Conservation (phyloP, 768 basidiomycete species). For the Dacryopinax primogenitus region DNA sequence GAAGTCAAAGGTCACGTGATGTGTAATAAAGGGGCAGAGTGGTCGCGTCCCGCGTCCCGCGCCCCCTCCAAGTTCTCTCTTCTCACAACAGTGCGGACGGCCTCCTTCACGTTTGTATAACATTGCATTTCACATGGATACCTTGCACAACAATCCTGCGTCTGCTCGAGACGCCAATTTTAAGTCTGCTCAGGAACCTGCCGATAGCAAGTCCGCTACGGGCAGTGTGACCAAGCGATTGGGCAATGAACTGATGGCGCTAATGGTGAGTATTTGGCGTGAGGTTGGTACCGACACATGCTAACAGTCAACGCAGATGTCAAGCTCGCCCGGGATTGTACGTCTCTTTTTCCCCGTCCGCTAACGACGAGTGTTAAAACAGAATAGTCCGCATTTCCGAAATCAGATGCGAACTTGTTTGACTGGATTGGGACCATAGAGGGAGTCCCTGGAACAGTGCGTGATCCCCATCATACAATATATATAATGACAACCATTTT, state of each 20-base stretch:
- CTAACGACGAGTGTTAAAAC: neutral
- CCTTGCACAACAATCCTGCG: neutral
- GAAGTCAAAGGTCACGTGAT: neutral
- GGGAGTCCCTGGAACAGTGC: constrained; percentile 61
- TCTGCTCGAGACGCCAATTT: neutral
- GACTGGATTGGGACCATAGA: constrained; percentile 86
- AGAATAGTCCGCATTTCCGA: constrained; percentile 74
- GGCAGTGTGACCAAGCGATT: constrained; percentile 79
- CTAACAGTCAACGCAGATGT: constrained; percentile 44
- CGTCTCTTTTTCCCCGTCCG: constrained; percentile 23
- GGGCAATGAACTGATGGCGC: constrained; percentile 72
- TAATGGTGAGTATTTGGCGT: constrained; percentile 48
- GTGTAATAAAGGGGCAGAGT: neutral
- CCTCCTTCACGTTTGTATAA: neutral
- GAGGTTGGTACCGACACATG: neutral
- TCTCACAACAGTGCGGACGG: neutral
- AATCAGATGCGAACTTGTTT: constrained; percentile 71
- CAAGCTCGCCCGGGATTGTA: constrained; percentile 77
- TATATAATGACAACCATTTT: constrained; percentile 11
- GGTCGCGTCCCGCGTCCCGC: neutral
- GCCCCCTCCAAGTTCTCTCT: neutral
- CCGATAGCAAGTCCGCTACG: constrained; percentile 25
- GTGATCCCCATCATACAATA: constrained; percentile 20
- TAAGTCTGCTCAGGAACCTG: neutral
- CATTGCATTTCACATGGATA: neutral